phyloP scores from a whole-genome alignment of 257 asterid genomes.

The Ligustrum vulgare region DNA sequence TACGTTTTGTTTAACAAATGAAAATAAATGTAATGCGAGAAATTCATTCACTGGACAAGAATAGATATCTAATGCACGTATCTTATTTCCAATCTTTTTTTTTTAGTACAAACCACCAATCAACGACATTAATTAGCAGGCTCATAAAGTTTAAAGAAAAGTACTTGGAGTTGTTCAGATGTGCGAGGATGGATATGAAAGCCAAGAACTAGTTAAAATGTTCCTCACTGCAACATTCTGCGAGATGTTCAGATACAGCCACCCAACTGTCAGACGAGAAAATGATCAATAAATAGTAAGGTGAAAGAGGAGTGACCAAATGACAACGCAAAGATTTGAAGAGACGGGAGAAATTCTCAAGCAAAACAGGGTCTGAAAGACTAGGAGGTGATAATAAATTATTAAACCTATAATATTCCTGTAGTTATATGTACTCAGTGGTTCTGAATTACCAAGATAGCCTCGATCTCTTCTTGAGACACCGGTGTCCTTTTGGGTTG shows the following conservation, averaged over 20 bases:
- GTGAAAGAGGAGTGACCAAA: not conserved
- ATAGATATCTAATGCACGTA: not conserved
- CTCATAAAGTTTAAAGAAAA: constrained; percentile 18
- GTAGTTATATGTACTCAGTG: not conserved
- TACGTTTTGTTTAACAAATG: not conserved
- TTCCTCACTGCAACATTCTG: constrained; percentile 20
- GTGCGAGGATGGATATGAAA: constrained; percentile 2
- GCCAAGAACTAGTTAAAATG: constrained; percentile 18
- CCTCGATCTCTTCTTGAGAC: constrained; percentile 84
- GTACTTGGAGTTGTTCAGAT: constrained; percentile 3
- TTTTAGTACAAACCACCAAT: not conserved
- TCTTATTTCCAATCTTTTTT: not conserved
- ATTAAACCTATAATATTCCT: not conserved
- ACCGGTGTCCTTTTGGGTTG: constrained; percentile 92
- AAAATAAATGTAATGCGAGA: not conserved
- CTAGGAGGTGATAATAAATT: not conserved
- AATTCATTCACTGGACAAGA: not conserved
- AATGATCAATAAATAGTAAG: constrained; percentile 12
- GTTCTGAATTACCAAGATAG: constrained; percentile 63
- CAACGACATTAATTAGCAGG: constrained; percentile 6
- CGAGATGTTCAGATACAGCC: constrained; percentile 57
- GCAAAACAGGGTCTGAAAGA: constrained; percentile 2
- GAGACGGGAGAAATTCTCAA: not conserved
- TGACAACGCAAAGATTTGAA: not conserved
- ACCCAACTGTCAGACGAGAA: constrained; percentile 68